phyloP scores from a whole-genome alignment of 179 eudicot species.

The Dionaea muscipula region DNA sequence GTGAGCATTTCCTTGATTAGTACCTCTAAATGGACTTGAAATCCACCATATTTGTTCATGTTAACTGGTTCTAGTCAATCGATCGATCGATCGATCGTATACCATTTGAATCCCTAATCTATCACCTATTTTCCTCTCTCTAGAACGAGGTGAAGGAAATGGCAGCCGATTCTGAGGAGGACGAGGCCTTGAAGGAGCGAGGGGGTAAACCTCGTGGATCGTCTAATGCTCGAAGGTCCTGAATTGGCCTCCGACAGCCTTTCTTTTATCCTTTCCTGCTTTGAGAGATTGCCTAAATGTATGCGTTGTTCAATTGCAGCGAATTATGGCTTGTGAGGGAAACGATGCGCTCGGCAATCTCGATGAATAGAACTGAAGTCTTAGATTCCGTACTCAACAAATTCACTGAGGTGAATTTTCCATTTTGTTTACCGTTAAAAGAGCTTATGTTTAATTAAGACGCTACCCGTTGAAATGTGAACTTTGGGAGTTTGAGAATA shows the following conservation, averaged over 20 bases:
- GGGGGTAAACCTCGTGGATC: constrained; percentile 4
- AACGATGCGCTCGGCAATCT: constrained; percentile 67
- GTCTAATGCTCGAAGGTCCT: constrained; percentile 15
- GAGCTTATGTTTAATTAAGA: background rate
- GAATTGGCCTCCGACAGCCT: background rate
- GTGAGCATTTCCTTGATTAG: constrained; percentile 11
- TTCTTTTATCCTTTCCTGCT: background rate
- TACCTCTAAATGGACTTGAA: no score
- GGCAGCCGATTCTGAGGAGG: constrained; percentile 12
- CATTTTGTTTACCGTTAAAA: background rate
- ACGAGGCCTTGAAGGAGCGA: constrained; percentile 6
- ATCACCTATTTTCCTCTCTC: background rate
- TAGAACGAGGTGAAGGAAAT: constrained; percentile 17
- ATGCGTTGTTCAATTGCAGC: constrained; percentile 22
- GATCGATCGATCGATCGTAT: no score
- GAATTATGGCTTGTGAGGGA: constrained; percentile 49
- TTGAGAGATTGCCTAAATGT: no score
- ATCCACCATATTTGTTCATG: no score
- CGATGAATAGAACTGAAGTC: constrained; percentile 61
- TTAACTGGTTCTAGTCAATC: no score
- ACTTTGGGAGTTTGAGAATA: no score
- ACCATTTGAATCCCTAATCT: no score
- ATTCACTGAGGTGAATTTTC: constrained; percentile 50
- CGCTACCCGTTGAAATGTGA: no score
- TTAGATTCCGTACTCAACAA: constrained; percentile 54